Evolutionary conservation across 108 stramenopile genomes (phyloP).

Genomic region (Nitzschia inconspicua): DNA sequence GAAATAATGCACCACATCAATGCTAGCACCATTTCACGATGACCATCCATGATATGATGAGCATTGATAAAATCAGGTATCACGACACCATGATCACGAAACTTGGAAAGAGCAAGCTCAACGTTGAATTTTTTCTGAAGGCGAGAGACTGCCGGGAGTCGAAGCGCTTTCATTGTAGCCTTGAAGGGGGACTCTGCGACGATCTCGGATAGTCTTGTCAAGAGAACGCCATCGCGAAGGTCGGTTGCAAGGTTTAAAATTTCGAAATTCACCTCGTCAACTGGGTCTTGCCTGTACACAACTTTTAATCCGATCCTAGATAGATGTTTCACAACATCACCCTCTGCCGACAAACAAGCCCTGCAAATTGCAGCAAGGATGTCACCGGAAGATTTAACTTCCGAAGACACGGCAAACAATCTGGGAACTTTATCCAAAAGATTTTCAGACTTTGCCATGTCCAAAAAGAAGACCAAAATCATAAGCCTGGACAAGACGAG

Average conservation of each 20-base stretch:
- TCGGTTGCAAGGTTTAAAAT: conserved; percentile 84
- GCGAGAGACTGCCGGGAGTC: conserved; percentile 87
- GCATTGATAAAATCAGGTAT: conserved; percentile 57
- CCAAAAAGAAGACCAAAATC: conserved; percentile 80
- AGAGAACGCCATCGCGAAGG: conserved; percentile 91
- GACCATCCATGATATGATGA: conserved; percentile 83
- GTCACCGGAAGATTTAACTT: conserved; percentile 86
- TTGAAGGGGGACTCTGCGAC: conserved; percentile 37
- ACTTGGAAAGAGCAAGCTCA: conserved; percentile 49
- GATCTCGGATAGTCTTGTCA: conserved; percentile 80
- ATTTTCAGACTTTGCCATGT: conserved; percentile 58
- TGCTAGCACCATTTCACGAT: conserved; percentile 79
- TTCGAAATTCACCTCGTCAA: conserved; percentile 90
- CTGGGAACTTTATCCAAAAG: conserved; percentile 61
- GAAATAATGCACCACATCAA: conserved; percentile 73
- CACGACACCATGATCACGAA: conserved; percentile 43
- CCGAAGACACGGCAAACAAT: conserved; percentile 51
- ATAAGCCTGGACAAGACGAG: conserved; percentile 67
- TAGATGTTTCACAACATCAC: conserved; percentile 86
- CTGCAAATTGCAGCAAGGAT: conserved; percentile 76
- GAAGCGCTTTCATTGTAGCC: conserved; percentile 49
- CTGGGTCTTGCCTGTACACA: conserved; percentile 68
- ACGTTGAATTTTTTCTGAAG: conserved; percentile 94
- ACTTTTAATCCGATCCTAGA: conserved; percentile 71
- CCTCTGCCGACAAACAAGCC: conserved; percentile 78